These are phyloP conservation scores for Cyphellophora attinorum DNA, from an alignment of 2,329 filamentous ascomycete species.

Conservation along the genomic window DNA sequence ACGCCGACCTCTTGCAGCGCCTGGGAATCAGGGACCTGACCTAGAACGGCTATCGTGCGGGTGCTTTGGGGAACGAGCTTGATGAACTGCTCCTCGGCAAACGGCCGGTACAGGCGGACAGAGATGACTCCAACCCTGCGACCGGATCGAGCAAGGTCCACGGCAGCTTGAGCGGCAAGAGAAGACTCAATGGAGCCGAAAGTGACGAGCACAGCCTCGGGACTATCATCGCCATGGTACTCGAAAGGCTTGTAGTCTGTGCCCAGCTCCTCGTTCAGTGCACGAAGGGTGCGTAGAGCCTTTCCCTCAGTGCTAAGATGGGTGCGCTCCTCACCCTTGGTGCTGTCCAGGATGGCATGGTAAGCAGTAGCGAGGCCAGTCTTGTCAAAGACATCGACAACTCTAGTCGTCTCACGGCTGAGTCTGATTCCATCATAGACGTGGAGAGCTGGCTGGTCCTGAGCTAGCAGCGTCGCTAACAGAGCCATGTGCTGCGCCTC, in stretches of 20 bases:
- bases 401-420: slow-evolving; percentile 69
- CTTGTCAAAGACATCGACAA: slow-evolving; percentile 73
- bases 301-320: slow-evolving; percentile 63
- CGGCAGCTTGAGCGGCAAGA: slow-evolving; percentile 70
- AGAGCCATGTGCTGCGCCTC: slow-evolving; percentile 93
- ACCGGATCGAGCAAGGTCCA: slow-evolving; percentile 60
- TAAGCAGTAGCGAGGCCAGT: slow-evolving; percentile 60
- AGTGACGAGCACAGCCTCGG: slow-evolving; percentile 77
- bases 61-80: slow-evolving; percentile 66
- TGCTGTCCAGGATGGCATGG: slow-evolving; percentile 53
- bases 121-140: slow-evolving; percentile 78
- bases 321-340: slow-evolving; percentile 56
- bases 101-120: slow-evolving; percentile 88
- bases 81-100: slow-evolving; percentile 89
- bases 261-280: slow-evolving; percentile 83
- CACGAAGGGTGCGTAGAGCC: slow-evolving; percentile 58
- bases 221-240: slow-evolving; percentile 73
- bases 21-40: slow-evolving; percentile 69
- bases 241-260: slow-evolving; percentile 91
- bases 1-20: slow-evolving; percentile 65
- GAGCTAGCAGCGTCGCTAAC: slow-evolving; percentile 73
- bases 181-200: slow-evolving; percentile 90
- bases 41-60: slow-evolving; percentile 71
- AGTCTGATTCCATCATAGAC: slow-evolving; percentile 80
- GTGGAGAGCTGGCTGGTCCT: slow-evolving; percentile 72